Conservation (phyloP, 768 basidiomycete genomes). For the Lentinula raphanica region DNA sequence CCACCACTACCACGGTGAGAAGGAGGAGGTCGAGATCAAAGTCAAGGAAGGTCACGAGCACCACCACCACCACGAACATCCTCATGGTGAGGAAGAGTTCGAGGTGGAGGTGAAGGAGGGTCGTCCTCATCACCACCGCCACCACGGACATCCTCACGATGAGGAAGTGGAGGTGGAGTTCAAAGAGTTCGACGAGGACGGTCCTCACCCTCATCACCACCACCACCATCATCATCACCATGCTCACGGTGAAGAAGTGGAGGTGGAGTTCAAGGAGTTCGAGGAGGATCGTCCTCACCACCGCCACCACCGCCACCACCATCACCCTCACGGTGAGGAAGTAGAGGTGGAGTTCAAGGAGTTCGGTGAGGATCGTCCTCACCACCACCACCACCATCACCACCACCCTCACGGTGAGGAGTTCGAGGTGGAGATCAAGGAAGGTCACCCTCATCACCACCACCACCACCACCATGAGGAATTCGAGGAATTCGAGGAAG, state of each 20-base stretch:
- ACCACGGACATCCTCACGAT: background rate
- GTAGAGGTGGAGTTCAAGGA: no score
- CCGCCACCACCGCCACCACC: background rate
- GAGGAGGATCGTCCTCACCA: background rate
- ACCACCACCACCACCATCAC: no score
- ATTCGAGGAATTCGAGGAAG: no score
- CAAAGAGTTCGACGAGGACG: background rate
- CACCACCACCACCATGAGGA: no score
- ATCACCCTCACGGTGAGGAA: no score
- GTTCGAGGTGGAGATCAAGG: no score
- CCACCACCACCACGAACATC: background rate
- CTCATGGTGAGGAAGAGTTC: background rate
- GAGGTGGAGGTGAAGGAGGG: background rate
- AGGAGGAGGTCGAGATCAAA: background rate
- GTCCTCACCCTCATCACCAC: background rate
- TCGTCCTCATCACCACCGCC: background rate
- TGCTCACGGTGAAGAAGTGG: background rate
- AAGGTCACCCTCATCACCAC: no score
- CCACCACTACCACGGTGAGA: background rate
- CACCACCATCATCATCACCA: no score
- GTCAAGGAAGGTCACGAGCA: background rate
- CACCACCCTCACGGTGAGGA: no score
- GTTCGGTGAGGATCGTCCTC: no score
- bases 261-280: background rate
- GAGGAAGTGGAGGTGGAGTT: background rate